These are phyloP conservation scores for Ananas comosus DNA, from an alignment of 176 grass and related monocot species.

Conservation along the genomic window DNA sequence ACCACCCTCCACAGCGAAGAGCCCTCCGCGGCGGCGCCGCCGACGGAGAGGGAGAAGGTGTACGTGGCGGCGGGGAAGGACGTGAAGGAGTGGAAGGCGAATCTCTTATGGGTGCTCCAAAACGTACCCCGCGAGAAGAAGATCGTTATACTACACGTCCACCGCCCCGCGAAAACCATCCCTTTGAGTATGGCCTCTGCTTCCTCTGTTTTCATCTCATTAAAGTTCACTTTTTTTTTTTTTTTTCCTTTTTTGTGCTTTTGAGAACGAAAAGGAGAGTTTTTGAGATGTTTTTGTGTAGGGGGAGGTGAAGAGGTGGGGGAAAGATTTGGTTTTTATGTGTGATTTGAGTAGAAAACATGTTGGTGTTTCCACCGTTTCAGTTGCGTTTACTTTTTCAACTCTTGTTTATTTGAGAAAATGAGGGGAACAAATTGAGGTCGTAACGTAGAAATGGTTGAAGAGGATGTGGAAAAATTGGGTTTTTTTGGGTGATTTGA, in stretches of 20 bases:
- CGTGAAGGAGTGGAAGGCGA: slow-evolving; percentile 42
- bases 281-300: background rate
- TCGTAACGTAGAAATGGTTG: too few species aligned
- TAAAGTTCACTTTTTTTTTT: too few species aligned
- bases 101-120: slow-evolving; percentile 55
- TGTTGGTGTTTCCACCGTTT: too few species aligned
- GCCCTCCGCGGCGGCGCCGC: background rate
- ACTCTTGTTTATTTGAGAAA: too few species aligned
- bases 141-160: slow-evolving; percentile 58
- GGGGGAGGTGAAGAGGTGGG: background rate
- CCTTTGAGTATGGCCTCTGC: background rate
- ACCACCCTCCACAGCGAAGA: background rate
- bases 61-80: slow-evolving; percentile 45
- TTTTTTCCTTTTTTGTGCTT: too few species aligned
- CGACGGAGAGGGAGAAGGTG: slow-evolving; percentile 16
- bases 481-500: background rate
- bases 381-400: too few species aligned
- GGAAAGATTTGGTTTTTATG: background rate
- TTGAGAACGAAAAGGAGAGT: too few species aligned
- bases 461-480: too few species aligned
- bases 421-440: too few species aligned
- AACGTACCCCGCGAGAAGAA: slow-evolving; percentile 28
- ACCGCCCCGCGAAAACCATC: background rate
- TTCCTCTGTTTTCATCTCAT: too few species aligned
- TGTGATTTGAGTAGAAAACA: background rate